Conservation (phyloP, 805 yeast species). For the Metschnikowia anglica region DNA sequence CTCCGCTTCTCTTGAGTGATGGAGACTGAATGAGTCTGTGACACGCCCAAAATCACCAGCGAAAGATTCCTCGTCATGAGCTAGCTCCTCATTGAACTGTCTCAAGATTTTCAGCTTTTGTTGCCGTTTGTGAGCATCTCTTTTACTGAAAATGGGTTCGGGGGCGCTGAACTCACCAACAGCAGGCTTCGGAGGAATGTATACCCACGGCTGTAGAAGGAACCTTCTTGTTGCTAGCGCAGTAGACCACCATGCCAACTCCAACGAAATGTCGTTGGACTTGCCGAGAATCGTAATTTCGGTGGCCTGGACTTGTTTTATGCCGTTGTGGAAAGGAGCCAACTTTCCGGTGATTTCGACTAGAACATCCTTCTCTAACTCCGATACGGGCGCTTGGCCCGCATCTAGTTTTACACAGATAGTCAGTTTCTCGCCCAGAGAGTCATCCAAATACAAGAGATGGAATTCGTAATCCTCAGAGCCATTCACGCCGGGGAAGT, state of each 20-base stretch:
- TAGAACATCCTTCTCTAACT: constrained; percentile 24
- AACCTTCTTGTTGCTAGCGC: constrained; percentile 23
- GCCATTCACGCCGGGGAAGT: constrained; percentile 3
- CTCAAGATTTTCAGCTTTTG: constrained; percentile 56
- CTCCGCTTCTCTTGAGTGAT: too few relatives aligned
- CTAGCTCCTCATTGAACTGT: neutral
- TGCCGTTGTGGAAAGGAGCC: constrained; percentile 10
- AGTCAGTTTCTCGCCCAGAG: constrained; percentile 30
- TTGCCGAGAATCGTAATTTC: constrained; percentile 19
- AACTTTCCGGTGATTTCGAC: constrained; percentile 27
- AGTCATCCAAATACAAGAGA: constrained; percentile 35
- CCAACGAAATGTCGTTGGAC: constrained; percentile 23
- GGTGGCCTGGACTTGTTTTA: constrained; percentile 10
- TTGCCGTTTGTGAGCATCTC: constrained; percentile 74
- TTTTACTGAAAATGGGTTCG: constrained; percentile 75
- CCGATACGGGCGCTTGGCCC: constrained; percentile 17
- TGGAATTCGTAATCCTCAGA: constrained; percentile 10
- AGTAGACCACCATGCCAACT: constrained; percentile 31
- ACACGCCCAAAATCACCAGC: neutral
- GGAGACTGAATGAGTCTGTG: constrained; percentile 2
- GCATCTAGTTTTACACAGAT: constrained; percentile 25
- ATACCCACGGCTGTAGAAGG: constrained; percentile 31
- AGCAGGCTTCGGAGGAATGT: constrained; percentile 1
- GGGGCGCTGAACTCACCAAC: constrained; percentile 15
- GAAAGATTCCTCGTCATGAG: neutral